A percentile compares a stretch with the other conserved stretches of the same genome.
These are phyloP conservation scores for Sporothrix phasma DNA, from an alignment of 2,329 filamentous ascomycete species.

Conservation along the genomic window DNA sequence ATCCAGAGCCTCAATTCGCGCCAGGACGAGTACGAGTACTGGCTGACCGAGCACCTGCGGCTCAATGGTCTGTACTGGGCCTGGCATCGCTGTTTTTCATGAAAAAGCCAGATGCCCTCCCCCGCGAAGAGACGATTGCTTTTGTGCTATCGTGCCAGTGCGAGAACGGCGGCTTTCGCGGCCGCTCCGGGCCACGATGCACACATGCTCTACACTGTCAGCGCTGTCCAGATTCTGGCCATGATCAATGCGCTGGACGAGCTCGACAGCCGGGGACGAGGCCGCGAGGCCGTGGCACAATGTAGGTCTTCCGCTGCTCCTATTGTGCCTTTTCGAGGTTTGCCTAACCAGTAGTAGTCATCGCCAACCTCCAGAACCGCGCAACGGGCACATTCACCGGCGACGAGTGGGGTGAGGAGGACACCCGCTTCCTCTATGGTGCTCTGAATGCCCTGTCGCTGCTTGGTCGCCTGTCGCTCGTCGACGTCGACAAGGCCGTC, in stretches of 20 bases:
- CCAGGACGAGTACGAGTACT: slow-evolving; percentile 93
- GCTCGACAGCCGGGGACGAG: slow-evolving; percentile 60
- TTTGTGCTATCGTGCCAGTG: slow-evolving; percentile 95
- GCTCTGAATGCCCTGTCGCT: slow-evolving; percentile 85
- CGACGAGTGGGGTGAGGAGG: slow-evolving; percentile 92
- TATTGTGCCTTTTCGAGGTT: background rate
- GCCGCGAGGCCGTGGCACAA: slow-evolving; percentile 62
- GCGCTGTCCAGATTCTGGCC: slow-evolving; percentile 85
- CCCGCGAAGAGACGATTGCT: slow-evolving; percentile 69
- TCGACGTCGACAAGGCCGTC: slow-evolving; percentile 74
- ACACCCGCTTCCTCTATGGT: slow-evolving; percentile 88
- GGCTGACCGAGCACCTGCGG: slow-evolving; percentile 92
- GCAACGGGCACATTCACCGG: slow-evolving; percentile 81
- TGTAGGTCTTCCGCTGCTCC: slow-evolving; percentile 47
- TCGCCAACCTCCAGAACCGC: slow-evolving; percentile 70
- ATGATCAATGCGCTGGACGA: slow-evolving; percentile 77
- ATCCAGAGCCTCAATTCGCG: slow-evolving; percentile 86
- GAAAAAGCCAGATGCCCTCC: slow-evolving; percentile 68
- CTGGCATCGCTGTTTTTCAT: slow-evolving; percentile 81
- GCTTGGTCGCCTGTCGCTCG: slow-evolving; percentile 58
- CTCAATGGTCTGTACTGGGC: slow-evolving; percentile 95
- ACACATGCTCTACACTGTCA: slow-evolving; percentile 93
- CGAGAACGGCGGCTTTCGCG: slow-evolving; percentile 80
- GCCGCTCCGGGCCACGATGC: slow-evolving; percentile 90
- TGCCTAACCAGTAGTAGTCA: slow-evolving; percentile 41